Base-by-base conservation (phyloP, 371 early-diverging fungal species). In the Circinella umbellata region DNA sequence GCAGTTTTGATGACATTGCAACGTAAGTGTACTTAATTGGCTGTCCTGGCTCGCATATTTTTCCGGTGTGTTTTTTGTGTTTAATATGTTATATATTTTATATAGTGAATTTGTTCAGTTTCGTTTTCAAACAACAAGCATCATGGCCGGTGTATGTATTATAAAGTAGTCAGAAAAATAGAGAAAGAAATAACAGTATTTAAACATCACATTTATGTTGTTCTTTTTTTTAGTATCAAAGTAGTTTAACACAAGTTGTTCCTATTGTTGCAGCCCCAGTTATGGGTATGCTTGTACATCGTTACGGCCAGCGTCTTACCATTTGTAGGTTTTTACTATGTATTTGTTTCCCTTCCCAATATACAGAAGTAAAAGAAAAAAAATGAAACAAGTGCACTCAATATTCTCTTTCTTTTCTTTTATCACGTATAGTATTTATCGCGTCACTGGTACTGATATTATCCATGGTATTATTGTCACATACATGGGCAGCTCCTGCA, bases 261-360 rank as follows among this genome's bases (percentile, higher is more conserved):
- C 90, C 90, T 0, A 83, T 88, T 38, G 74, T 86, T 4, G 69
- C 77, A 15, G 81, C 86, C 14, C 90, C 90, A 3, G 15, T 85
- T 13, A 69, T 86, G 71, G 90, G 90, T 15, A 53, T 83, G n/a
- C 37, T 86, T 17, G 75, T 87, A 17, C 87, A 89, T 72, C 76
- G 76, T 34, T 81, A 77, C 65, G 90, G 90, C 14, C 70, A 78
- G n/a, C 79, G 87, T 10, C 57, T 84, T 8, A 76, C 74, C 38
- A 74, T 71, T 49, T 70, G 77, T 77, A 74, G 75, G 79, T 72
- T 17, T 39, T 61, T 8, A 53, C 14, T 3, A 6, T 47, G 0
- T 66, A 18, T 68, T 17, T 14, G 42, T n/a, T 18, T 17, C 27
- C 27, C 27, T 27, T 27, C 27, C 27, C 27, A 27, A 27, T 27